Percentiles rank a stretch among this genome's conserved stretches.
These are phyloP conservation scores for Pisolithus microcarpus DNA, from an alignment of 768 basidiomycete genomes.

Conservation along the genomic window DNA sequence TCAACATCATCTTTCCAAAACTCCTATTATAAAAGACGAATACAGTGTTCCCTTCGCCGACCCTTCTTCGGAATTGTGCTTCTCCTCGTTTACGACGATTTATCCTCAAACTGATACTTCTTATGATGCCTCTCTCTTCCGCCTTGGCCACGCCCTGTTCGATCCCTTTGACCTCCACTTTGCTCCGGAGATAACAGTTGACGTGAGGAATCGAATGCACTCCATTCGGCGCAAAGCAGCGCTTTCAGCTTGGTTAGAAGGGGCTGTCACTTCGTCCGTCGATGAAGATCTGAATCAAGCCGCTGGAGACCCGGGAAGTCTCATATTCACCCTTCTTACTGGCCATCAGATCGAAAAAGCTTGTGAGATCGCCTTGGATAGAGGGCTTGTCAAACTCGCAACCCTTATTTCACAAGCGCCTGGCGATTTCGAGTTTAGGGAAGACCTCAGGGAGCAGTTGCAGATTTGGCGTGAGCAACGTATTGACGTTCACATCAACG, in stretches of 20 bases:
- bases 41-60: conserved; percentile 63
- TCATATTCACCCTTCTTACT: conserved; percentile 72
- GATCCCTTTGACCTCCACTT: conserved; percentile 72
- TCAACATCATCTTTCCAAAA: conserved; percentile 68
- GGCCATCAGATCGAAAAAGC: conserved; percentile 88
- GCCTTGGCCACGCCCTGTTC: conserved; percentile 84
- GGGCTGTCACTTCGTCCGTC: conserved; percentile 59
- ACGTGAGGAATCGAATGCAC: conserved; percentile 53
- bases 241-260: conserved; percentile 80
- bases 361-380: conserved; percentile 62
- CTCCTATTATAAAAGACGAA: conserved; percentile 64
- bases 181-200: conserved; percentile 43
- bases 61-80: conserved; percentile 58
- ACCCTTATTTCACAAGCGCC: conserved; percentile 84
- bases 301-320: conserved; percentile 37
- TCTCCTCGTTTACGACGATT: conserved; percentile 67
- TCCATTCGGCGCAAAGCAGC: conserved; percentile 69
- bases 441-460: conserved; percentile 68
- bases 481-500: conserved; percentile 60
- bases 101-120: conserved; percentile 67
- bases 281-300: conserved; percentile 62
- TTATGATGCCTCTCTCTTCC: conserved; percentile 74
- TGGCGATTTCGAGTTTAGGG: conserved; percentile 67
- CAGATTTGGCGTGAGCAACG: conserved; percentile 77
- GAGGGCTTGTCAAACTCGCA: conserved; percentile 76